These are phyloP conservation scores for Aspergillus carlsbadensis DNA, from an alignment of 495 filamentous ascomycete genomes.

Conservation along the genomic window DNA sequence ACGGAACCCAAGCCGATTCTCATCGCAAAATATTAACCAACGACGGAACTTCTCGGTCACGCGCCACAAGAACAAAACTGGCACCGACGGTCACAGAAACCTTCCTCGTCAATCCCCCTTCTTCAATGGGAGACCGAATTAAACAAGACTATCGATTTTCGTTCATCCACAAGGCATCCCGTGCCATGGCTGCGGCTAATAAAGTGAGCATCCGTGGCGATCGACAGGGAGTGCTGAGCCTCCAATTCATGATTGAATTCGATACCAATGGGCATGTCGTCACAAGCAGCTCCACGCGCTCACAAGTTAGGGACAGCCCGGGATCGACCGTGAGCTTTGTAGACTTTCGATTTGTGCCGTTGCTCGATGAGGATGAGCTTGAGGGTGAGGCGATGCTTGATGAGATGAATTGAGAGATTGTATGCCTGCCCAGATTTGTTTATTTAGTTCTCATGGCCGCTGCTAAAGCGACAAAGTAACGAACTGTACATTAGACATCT, in stretches of 20 bases:
- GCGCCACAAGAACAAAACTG: conserved; percentile 46
- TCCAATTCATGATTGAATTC: conserved; percentile 95
- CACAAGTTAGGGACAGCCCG: background rate
- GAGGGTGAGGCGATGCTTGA: conserved; percentile 33
- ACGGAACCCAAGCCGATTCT: conserved; percentile 16
- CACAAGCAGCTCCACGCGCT: conserved; percentile 5
- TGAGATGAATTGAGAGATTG: background rate
- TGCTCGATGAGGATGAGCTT: conserved; percentile 60
- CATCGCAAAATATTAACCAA: conserved; percentile 32
- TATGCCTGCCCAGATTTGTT: too few relatives aligned
- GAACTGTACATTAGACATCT: too few relatives aligned
- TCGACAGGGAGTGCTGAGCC: conserved; percentile 80
- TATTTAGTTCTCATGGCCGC: too few relatives aligned
- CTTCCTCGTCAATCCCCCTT: conserved; percentile 47
- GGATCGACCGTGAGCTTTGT: conserved; percentile 60
- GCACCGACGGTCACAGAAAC: conserved; percentile 49
- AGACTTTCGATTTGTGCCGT: conserved; percentile 75
- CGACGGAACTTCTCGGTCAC: conserved; percentile 37
- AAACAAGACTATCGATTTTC: conserved; percentile 70
- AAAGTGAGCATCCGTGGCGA: conserved; percentile 93
- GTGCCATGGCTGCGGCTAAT: conserved; percentile 85
- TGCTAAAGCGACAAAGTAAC: too few relatives aligned
- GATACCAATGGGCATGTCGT: conserved; percentile 37
- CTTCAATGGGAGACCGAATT: conserved; percentile 40
- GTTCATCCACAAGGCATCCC: conserved; percentile 74